phyloP scores from a whole-genome alignment of 306 rosid genomes.

The Prunus davidiana region DNA sequence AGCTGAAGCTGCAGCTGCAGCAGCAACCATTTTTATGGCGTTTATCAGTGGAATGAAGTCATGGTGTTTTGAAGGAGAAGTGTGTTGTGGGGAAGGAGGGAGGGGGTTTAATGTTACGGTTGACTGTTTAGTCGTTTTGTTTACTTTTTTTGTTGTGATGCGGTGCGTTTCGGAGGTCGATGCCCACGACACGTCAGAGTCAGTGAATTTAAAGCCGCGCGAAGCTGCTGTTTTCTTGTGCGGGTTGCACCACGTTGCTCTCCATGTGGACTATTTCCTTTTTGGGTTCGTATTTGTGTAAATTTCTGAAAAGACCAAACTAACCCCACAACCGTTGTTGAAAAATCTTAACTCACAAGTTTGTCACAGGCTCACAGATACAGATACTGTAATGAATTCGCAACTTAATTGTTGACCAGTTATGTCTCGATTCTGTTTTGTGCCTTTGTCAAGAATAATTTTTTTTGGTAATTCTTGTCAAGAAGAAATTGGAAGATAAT shows the following conservation, averaged over 20 bases:
- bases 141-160: not conserved
- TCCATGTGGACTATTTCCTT: not conserved
- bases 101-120: constrained; percentile 6
- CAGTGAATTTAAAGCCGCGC: constrained; percentile 22
- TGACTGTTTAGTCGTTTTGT: constrained; percentile 14
- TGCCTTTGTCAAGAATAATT: too few species aligned
- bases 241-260: not conserved
- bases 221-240: not conserved
- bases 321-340: not conserved
- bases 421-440: too few species aligned
- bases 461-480: too few species aligned
- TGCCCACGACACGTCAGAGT: constrained; percentile 22
- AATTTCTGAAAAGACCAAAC: not conserved
- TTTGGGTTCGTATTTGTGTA: too few species aligned
- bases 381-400: too few species aligned
- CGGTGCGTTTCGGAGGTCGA: not conserved
- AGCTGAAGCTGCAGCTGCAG: constrained; percentile 28
- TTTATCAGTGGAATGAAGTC: not conserved
- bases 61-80: not conserved
- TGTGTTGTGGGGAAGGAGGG: too few species aligned
- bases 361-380: too few species aligned
- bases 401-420: too few species aligned
- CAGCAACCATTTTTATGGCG: constrained; percentile 18
- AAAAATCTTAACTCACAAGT: too few species aligned
- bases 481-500: too few species aligned